Evolutionary conservation across 169 alveolate genomes (phyloP).

Genomic region (Perkinsus chesapeaki): DNA sequence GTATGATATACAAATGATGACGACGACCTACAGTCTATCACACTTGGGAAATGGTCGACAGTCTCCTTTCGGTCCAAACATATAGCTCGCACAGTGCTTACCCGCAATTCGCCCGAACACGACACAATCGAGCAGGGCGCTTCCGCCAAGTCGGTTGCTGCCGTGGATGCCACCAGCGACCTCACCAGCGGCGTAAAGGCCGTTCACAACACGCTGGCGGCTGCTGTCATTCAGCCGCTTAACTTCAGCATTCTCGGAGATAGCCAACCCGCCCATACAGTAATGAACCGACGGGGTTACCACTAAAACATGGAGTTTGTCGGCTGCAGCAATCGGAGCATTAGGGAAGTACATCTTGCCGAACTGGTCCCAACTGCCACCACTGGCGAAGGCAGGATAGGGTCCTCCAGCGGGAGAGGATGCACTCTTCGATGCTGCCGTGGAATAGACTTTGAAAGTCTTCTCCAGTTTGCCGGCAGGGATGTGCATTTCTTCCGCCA

Average conservation of each 20-base stretch:
- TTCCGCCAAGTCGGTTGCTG: constrained; percentile 41
- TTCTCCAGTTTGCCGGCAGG: constrained; percentile 7
- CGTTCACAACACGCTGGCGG: constrained; percentile 19
- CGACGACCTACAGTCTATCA: no score
- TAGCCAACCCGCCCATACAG: constrained; percentile 50
- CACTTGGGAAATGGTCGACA: no score
- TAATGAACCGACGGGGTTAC: constrained; percentile 43
- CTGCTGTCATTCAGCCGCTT: constrained; percentile 31
- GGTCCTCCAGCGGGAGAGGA: constrained; percentile 15
- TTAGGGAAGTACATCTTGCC: constrained; percentile 29
- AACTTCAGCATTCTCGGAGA: constrained; percentile 32
- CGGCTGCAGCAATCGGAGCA: constrained; percentile 23
- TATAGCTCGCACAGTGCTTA: constrained; percentile 15
- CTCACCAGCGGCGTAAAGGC: constrained; percentile 46
- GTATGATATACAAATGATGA: no score
- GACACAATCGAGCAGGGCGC: constrained; percentile 44
- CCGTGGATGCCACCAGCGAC: constrained; percentile 52
- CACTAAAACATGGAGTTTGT: constrained; percentile 25
- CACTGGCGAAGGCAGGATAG: constrained; percentile 16
- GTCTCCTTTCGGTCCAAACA: no score
- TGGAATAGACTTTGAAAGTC: constrained; percentile 21
- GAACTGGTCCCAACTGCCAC: constrained; percentile 26
- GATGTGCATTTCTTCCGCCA: constrained; percentile 2
- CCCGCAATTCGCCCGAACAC: constrained; percentile 50
- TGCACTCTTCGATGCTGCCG: constrained; percentile 6